Percentiles rank a stretch among this genome's conserved stretches.
These are phyloP conservation scores for Nicotiana otophora DNA, from an alignment of 257 asterid species.

Conservation along the genomic window DNA sequence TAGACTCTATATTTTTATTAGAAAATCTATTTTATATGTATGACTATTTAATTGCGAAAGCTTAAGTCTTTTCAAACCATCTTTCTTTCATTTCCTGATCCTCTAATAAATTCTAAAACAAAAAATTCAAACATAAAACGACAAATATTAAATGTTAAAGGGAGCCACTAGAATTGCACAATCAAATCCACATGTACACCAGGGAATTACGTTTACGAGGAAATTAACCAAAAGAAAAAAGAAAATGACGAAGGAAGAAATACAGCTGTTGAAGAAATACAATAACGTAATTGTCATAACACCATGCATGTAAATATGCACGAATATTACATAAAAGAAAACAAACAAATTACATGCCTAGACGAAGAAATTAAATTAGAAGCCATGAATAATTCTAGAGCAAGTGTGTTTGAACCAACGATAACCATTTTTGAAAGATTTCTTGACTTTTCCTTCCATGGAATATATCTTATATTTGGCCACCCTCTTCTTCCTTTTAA, in stretches of 20 bases:
- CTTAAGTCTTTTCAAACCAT: too few relatives aligned
- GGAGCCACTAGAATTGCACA: background rate
- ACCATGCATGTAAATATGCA: background rate
- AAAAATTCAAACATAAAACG: background rate
- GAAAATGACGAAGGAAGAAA: background rate
- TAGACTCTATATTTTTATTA: too few relatives aligned
- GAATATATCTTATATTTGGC: slow-evolving; percentile 57
- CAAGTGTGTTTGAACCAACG: slow-evolving; percentile 62
- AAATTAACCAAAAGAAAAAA: background rate
- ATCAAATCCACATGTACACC: background rate
- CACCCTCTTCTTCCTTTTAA: slow-evolving; percentile 54
- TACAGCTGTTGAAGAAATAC: background rate
- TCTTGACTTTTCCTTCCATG: slow-evolving; percentile 61
- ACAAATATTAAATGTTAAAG: background rate
- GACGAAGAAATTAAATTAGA: slow-evolving; percentile 1
- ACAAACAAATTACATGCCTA: background rate
- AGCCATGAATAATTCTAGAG: slow-evolving; percentile 42
- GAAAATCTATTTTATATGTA: too few relatives aligned
- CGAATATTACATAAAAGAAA: background rate
- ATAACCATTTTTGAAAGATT: slow-evolving; percentile 35
- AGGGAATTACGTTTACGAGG: background rate
- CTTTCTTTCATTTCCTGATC: too few relatives aligned
- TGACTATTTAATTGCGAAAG: too few relatives aligned
- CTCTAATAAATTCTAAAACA: too few relatives aligned
- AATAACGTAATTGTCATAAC: background rate